Base-by-base conservation (phyloP, 306 rosid species). In the Begonia loranthoides region DNA sequence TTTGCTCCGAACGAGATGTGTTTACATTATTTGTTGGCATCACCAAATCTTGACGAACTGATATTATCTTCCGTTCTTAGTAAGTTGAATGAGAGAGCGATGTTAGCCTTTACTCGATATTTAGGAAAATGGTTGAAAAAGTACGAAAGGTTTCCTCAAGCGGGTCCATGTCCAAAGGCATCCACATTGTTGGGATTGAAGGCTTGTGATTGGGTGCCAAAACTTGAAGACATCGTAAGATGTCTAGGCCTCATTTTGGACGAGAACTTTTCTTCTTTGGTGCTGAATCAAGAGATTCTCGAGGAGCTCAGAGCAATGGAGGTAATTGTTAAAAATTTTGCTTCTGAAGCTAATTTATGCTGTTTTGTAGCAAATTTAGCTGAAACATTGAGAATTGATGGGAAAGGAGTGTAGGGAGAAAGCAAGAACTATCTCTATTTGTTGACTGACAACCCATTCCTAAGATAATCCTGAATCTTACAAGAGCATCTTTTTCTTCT, bases 101-200 rank as follows among this genome's bases (percentile, higher is more conserved):
- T 76, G 85, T 46, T 66, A 50, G 59, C 54, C 33, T 73, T 90
- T 73, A 76, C 86, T 50, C 67, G 45, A 61, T 90, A 85, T 61
- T 72, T 90, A 62, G 77, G 76, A 19, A 85, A 82, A 70, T 85
- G 95, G 97, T 71, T 90, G 66, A 80, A 76, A 73, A 90, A 85
- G 64, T 85, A 90, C 6, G 73, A 80, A 73, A 86, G 71, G 58
- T 85, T 85, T 74, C 83, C 97, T 66, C 86, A 78, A 58, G 95
- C 78, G 5, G 71, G 57, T 58, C 80, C 79, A 1, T 84, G 84
- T 51, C 67, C 72, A 0, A 67, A 71, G 44, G 80, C 85, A 2
- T 62, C 73, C 0, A 9, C 63, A 3, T 15, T 14, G 49, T 76
- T 82, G 58, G 80, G 81, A 57, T 74, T 80, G 87, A 71, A 66